Base-by-base conservation (phyloP, 306 rosid species). In the Castanea sativa region DNA sequence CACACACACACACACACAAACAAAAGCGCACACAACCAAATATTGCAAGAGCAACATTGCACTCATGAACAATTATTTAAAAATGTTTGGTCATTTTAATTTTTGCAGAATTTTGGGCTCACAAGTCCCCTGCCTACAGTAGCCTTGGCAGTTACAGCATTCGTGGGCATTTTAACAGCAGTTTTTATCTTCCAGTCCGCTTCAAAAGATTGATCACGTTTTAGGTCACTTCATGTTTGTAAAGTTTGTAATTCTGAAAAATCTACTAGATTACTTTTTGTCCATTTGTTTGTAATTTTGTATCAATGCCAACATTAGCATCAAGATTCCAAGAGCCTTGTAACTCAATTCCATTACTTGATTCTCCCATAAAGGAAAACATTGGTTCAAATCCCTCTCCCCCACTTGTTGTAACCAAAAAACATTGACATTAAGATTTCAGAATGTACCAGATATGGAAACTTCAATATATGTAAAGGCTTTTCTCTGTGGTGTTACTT, bases 181-280 rank as follows among this genome's bases (percentile, higher is more conserved):
- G 81, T 92, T 76, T 92, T 94, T 73, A 95, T 93, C 85, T 95
- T 91, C 86, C 99, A 95, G 80, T 95, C 99, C 58, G 98, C 98
- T 75, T 88, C 99, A 56, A 81, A 91, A 81, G 86, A 79, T 74
- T 95, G 87, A 85, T 78, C 61, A 41, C 25, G n/a, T 9, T 65
- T 69, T 38, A 38, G 80, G 78, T 77, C 16, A 5, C 16, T 19
- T 32, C 32, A 72, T 79, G 56, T 57, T 67, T 83, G 90, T 81
- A 87, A 65, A 76, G 85, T 78, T 80, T 76, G 78, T 79, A 71
- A 73, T 69, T 81, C 76, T 5, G 73, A 71, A 29, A 70, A 52
- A 74, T 70, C 52, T 77, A 70, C 55, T 38, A 73, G 53, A 73
- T 70, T 69, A 73, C 81, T 75, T 58, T 73, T 73, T 71, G 73